phyloP scores from a whole-genome alignment of 2,329 filamentous ascomycete species.

The Aspergillus arachidicola region DNA sequence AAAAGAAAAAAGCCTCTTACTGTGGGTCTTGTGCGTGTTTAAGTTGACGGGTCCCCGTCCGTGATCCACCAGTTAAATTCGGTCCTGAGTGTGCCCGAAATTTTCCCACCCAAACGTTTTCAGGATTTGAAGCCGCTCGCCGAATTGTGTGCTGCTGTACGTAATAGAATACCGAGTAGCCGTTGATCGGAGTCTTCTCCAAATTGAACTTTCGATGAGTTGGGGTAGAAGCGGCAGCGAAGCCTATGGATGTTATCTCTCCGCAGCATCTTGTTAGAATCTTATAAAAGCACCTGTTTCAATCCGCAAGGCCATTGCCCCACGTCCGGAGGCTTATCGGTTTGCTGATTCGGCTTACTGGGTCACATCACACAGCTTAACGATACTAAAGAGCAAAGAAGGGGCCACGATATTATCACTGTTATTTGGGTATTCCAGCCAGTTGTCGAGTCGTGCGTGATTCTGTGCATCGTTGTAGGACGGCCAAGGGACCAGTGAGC shows the following conservation, averaged over 20 bases:
- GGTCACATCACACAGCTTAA: neutral
- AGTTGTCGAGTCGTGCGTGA: neutral
- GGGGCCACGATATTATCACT: neutral
- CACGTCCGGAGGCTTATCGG: constrained; percentile 1
- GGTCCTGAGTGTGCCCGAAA: neutral
- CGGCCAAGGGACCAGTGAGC: neutral
- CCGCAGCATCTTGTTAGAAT: neutral
- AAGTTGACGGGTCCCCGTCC: neutral
- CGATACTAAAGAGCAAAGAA: neutral
- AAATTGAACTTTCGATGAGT: neutral
- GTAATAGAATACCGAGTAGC: constrained; percentile 6
- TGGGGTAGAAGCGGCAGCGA: neutral
- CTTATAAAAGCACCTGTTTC: neutral
- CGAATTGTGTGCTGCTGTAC: constrained; percentile 5
- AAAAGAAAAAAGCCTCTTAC: neutral
- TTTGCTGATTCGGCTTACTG: neutral
- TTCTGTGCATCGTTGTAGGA: neutral
- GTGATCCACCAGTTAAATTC: neutral
- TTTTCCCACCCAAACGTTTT: constrained; percentile 1
- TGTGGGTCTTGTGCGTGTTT: neutral
- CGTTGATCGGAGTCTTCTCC: constrained; percentile 5
- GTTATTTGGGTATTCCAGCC: neutral
- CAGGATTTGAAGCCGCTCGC: constrained; percentile 1
- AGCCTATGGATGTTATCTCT: neutral
- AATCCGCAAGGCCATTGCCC: neutral